Percentiles rank a stretch among this genome's conserved stretches.
Conservation (phyloP, 2,329 filamentous ascomycete species). For the Ilyonectria mors-panacis region DNA sequence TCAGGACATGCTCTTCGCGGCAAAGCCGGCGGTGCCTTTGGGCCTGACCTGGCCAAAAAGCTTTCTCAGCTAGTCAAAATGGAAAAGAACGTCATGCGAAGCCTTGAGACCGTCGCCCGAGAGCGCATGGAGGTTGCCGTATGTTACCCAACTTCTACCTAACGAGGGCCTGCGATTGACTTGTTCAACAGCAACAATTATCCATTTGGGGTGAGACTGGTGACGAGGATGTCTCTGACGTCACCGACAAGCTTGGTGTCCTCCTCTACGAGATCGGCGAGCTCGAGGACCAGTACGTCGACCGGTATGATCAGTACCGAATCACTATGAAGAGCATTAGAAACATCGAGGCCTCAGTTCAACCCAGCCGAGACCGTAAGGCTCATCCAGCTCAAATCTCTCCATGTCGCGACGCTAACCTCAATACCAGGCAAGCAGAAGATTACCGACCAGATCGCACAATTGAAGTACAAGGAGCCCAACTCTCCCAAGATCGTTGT, state of each 20-base stretch:
- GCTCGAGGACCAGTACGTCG: slow-evolving; percentile 97
- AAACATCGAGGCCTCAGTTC: slow-evolving; percentile 98
- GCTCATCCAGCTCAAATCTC: slow-evolving; percentile 26
- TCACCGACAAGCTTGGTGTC: slow-evolving; percentile 98
- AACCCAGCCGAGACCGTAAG: slow-evolving; percentile 96
- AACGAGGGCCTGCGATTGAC: slow-evolving; percentile 29
- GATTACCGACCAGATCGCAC: slow-evolving; percentile 98
- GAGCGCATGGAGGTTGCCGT: slow-evolving; percentile 99
- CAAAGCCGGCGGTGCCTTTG: slow-evolving; percentile 82
- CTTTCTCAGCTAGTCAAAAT: slow-evolving; percentile 98
- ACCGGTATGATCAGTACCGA: slow-evolving; percentile 99
- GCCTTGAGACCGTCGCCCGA: slow-evolving; percentile 92
- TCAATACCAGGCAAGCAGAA: slow-evolving; percentile 87
- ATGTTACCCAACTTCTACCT: slow-evolving; percentile 59
- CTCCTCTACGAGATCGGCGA: slow-evolving; percentile 98
- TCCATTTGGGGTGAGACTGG: slow-evolving; percentile 97
- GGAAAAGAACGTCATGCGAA: slow-evolving; percentile 99
- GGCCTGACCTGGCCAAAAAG: slow-evolving; percentile 95
- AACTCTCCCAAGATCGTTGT: slow-evolving; percentile 98
- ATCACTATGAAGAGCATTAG: slow-evolving; percentile 99
- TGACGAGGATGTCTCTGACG: slow-evolving; percentile 98
- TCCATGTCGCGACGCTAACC: slow-evolving; percentile 23
- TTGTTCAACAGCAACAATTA: slow-evolving; percentile 85
- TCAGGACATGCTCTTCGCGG: slow-evolving; percentile 78
- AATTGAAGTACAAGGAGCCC: slow-evolving; percentile 99